These are phyloP conservation scores for Cyberlindnera euphorbiiphila DNA, from an alignment of 805 yeast species.

Conservation along the genomic window DNA sequence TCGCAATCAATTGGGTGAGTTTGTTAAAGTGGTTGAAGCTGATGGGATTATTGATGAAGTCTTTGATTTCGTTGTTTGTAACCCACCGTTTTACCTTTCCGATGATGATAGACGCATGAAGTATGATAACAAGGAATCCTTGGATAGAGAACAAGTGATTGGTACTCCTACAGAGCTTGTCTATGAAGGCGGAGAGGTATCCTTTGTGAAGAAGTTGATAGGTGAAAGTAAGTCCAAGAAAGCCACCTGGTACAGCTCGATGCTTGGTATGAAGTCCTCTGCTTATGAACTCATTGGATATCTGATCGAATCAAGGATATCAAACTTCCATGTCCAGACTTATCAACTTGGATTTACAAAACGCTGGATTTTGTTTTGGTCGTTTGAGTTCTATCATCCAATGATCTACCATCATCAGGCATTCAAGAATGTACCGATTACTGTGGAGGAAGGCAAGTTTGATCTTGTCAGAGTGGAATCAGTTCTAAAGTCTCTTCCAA, in stretches of 20 bases:
- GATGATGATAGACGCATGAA: conserved; percentile 30
- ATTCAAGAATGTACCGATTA: conserved; percentile 6
- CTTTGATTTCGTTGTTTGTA: conserved; percentile 39
- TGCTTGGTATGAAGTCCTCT: conserved; percentile 31
- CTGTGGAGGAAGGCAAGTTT: conserved; percentile 17
- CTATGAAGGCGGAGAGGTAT: conserved; percentile 44
- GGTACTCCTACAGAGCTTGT: conserved; percentile 38
- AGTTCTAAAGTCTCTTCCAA: conserved; percentile 1
- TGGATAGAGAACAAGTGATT: conserved; percentile 24
- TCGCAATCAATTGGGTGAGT: conserved; percentile 25
- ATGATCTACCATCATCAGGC: conserved; percentile 6
- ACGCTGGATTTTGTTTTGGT: conserved; percentile 29
- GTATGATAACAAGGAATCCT: conserved; percentile 23
- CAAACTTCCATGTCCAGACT: conserved; percentile 18
- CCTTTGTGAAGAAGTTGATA: conserved; percentile 36
- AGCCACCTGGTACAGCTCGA: conserved; percentile 37
- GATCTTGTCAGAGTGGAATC: conserved; percentile 7
- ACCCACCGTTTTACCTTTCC: conserved; percentile 49
- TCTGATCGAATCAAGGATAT: conserved; percentile 1
- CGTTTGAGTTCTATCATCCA: conserved; percentile 16
- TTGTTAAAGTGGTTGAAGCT: conserved; percentile 11
- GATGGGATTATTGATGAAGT: conserved; percentile 15
- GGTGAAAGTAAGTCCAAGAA: conserved; percentile 15
- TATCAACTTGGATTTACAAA: conserved; percentile 24
- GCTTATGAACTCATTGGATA: conserved; percentile 8